Conservation (phyloP, 257 asterid genomes). For the Rehmannia glutinosa region DNA sequence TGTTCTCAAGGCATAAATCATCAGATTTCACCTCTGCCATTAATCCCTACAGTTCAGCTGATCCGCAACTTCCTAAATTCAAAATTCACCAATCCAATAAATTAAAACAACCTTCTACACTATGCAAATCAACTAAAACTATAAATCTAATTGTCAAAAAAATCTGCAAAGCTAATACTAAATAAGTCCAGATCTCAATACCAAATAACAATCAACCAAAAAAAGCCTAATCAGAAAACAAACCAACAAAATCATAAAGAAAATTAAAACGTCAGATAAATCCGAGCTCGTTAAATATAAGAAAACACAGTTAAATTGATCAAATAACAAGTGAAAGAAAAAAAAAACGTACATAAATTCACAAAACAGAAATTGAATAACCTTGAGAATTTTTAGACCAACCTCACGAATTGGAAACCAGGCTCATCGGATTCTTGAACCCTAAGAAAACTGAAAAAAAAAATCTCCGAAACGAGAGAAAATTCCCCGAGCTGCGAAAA, state of each 20-base stretch:
- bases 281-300: slow-evolving; percentile 17
- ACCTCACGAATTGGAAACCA: slow-evolving; percentile 33
- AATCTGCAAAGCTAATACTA: slow-evolving; percentile 7
- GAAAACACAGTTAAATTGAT: slow-evolving; percentile 22
- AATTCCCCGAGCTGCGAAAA: slow-evolving; percentile 27
- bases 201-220: slow-evolving; percentile 19
- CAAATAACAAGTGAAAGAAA: slow-evolving; percentile 22
- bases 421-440: slow-evolving; percentile 30
- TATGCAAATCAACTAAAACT: slow-evolving; percentile 15
- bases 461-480: slow-evolving; percentile 30
- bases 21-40: slow-evolving; percentile 69
- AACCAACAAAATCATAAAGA: background rate
- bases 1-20: slow-evolving; percentile 53
- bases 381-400: slow-evolving; percentile 14
- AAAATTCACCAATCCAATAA: slow-evolving; percentile 23
- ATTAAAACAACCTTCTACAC: slow-evolving; percentile 9
- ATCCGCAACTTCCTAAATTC: slow-evolving; percentile 20
- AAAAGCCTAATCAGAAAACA: slow-evolving; percentile 25
- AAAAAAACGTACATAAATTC: slow-evolving; percentile 4
- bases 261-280: slow-evolving; percentile 17
- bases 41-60: slow-evolving; percentile 33
- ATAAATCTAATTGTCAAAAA: slow-evolving; percentile 15
- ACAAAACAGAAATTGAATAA: slow-evolving; percentile 17
- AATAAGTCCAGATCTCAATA: slow-evolving; percentile 50
- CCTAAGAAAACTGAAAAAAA: slow-evolving; percentile 17